These are phyloP conservation scores for Hypomyces perniciosus DNA, from an alignment of 2,329 filamentous ascomycete genomes.

Conservation along the genomic window DNA sequence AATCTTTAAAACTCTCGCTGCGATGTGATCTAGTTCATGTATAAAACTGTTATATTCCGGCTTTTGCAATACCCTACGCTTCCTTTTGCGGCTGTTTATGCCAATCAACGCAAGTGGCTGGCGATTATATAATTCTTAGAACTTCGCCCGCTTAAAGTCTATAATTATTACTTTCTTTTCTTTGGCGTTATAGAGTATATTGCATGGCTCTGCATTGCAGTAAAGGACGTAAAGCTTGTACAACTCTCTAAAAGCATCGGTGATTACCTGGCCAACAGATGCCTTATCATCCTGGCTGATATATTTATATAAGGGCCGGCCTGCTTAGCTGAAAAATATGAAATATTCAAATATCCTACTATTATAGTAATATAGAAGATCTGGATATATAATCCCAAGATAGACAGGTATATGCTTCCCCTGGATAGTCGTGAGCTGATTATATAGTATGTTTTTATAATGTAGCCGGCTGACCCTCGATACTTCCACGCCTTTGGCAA, in stretches of 20 bases:
- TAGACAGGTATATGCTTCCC: conserved; percentile 30
- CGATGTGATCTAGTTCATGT: no score
- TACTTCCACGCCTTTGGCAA: conserved; percentile 34
- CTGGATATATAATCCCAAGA: conserved; percentile 25
- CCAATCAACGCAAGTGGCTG: no score
- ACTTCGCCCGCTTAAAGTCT: conserved; percentile 26
- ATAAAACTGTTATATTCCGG: no score
- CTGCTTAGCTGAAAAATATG: conserved; percentile 28
- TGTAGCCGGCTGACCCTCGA: conserved; percentile 17
- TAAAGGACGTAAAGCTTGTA: conserved; percentile 21
- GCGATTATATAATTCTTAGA: conserved; percentile 9
- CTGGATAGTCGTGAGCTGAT: conserved; percentile 24
- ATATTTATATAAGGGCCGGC: conserved; percentile 7
- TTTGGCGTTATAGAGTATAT: conserved; percentile 25
- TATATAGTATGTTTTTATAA: conserved; percentile 28
- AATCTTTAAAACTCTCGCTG: no score
- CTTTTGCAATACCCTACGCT: no score
- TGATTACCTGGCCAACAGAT: conserved; percentile 3
- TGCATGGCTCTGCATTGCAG: conserved; percentile 24
- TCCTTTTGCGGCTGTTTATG: no score
- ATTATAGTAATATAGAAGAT: conserved; percentile 26
- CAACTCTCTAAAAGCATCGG: conserved; percentile 10
- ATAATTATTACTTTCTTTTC: conserved; percentile 24
- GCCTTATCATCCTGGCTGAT: neutral
- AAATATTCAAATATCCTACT: conserved; percentile 25